These are phyloP conservation scores for Coleophoma cylindrospora DNA, from an alignment of 2,329 filamentous ascomycete genomes.

Conservation along the genomic window DNA sequence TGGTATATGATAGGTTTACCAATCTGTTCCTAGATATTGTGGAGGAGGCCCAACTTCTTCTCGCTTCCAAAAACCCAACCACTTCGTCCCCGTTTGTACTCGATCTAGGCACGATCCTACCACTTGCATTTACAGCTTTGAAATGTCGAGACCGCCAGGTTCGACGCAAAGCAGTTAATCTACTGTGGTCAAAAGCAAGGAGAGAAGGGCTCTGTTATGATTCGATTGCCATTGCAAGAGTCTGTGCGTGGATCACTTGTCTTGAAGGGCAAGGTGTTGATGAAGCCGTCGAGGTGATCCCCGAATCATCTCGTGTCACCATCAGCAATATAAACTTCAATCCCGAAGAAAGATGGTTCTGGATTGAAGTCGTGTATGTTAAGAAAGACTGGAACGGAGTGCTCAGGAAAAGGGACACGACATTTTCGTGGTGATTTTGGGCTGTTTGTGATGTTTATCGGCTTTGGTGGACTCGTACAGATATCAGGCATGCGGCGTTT, in stretches of 20 bases:
- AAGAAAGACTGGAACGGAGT: constrained; percentile 16
- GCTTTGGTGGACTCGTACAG: no score
- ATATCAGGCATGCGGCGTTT: no score
- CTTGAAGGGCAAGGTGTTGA: constrained; percentile 24
- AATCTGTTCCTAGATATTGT: constrained; percentile 24
- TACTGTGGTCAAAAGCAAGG: constrained; percentile 25
- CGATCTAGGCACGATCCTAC: constrained; percentile 26
- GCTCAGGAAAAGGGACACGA: constrained; percentile 22
- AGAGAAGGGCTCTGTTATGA: constrained; percentile 26
- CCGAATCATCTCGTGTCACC: constrained; percentile 19
- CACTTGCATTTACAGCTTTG: constrained; percentile 22
- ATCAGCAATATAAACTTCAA: constrained; percentile 24
- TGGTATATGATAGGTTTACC: constrained; percentile 24
- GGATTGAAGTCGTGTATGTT: constrained; percentile 22
- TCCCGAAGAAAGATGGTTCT: constrained; percentile 24
- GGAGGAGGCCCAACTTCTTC: constrained; percentile 19
- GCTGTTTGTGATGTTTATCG: no score
- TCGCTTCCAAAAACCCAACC: constrained; percentile 21
- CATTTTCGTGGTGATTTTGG: constrained; percentile 22
- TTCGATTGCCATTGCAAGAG: constrained; percentile 23
- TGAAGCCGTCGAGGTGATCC: constrained; percentile 20
- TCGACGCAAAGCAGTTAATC: constrained; percentile 21
- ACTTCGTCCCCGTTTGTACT: constrained; percentile 25
- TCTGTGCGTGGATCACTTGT: constrained; percentile 25
- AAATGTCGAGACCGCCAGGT: constrained; percentile 24